phyloP scores from a whole-genome alignment of 139 green algal genomes.

The Haematococcus lacustris region DNA sequence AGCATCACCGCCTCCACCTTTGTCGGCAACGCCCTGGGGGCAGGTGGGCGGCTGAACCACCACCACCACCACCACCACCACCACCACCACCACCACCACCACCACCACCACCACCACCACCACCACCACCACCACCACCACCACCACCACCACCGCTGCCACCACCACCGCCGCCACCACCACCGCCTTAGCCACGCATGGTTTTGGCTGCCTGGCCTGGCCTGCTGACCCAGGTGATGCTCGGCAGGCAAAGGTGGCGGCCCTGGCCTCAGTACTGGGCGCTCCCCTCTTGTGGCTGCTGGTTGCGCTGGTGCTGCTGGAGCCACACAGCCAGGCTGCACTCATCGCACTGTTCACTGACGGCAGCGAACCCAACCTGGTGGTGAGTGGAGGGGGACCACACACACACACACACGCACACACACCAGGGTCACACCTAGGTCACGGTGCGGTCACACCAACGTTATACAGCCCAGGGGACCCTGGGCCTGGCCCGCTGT shows the following conservation, averaged over 20 bases:
- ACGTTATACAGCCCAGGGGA: too few species aligned
- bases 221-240: neutral
- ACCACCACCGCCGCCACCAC: neutral
- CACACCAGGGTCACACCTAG: too few species aligned
- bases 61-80: neutral
- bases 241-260: slow-evolving; percentile 6
- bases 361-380: slow-evolving; percentile 19
- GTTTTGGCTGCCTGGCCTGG: neutral
- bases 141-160: neutral
- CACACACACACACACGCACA: too few species aligned
- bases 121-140: neutral
- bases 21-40: slow-evolving; percentile 41
- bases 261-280: slow-evolving; percentile 4
- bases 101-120: neutral
- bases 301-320: slow-evolving; percentile 21
- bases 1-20: slow-evolving; percentile 18
- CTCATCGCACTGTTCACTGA: slow-evolving; percentile 40
- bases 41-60: slow-evolving; percentile 6
- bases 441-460: too few species aligned
- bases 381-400: too few species aligned
- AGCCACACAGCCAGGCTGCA: slow-evolving; percentile 17
- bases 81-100: neutral
- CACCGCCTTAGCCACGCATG: too few species aligned
- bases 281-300: slow-evolving; percentile 33
- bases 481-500: too few species aligned